A percentile compares a stretch with the other conserved stretches of the same genome.
These are phyloP conservation scores for Puccinia polysora DNA, from an alignment of 1,284 basidiomycete species.

Conservation along the genomic window DNA sequence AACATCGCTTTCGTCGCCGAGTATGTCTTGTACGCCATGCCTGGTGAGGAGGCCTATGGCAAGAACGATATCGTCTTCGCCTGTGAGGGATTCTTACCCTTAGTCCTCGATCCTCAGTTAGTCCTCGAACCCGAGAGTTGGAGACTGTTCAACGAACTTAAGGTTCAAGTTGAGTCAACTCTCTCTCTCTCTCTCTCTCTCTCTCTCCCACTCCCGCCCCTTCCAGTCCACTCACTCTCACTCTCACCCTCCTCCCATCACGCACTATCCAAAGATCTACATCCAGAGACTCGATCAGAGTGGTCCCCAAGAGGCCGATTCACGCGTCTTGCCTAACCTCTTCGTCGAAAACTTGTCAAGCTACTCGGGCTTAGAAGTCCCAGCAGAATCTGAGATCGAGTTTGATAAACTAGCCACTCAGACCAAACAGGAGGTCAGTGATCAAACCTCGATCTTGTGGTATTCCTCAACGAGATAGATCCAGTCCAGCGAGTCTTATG, in stretches of 20 bases:
- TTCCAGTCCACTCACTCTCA: background rate
- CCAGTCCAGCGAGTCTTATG: background rate
- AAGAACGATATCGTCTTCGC: constrained; percentile 41
- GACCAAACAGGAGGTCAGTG: constrained; percentile 22
- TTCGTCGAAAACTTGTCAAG: constrained; percentile 39
- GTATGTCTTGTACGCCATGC: constrained; percentile 39
- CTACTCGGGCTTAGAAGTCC: constrained; percentile 30
- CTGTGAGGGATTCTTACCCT: constrained; percentile 39
- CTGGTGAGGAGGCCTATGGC: constrained; percentile 36
- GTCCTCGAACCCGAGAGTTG: constrained; percentile 25
- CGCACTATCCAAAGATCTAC: constrained; percentile 10
- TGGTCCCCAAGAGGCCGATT: constrained; percentile 25
- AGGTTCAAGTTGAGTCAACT: constrained; percentile 40
- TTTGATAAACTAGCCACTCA: constrained; percentile 24
- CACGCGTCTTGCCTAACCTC: constrained; percentile 24
- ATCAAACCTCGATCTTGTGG: no score
- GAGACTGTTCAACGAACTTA: constrained; percentile 39
- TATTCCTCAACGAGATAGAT: no score
- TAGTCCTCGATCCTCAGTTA: constrained; percentile 12
- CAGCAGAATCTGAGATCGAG: background rate
- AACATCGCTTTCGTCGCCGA: constrained; percentile 34
- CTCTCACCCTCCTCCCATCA: background rate
- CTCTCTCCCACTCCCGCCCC: background rate
- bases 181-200: background rate
- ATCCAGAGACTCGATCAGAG: constrained; percentile 39